Evolutionary conservation across 306 rosid genomes (phyloP), one percentile per base, ranked within the genome.

Genomic region (Acacia melanoxylon): DNA sequence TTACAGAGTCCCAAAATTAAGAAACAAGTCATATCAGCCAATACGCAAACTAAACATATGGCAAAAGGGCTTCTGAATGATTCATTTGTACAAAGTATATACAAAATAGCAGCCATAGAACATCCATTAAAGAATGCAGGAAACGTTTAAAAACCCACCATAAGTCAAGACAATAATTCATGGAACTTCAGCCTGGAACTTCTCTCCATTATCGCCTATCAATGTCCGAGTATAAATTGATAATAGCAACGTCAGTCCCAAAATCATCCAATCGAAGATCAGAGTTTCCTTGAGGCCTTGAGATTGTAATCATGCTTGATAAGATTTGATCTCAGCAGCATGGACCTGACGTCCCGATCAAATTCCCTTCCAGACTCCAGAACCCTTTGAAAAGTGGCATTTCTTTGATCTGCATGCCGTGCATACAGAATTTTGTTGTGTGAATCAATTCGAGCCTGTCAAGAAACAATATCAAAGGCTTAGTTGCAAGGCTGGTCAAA

Each of bases 391-490:
- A 94, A 96, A 40, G 99, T 96, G 51, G 98, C 92, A 82, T 96
- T 96, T 86, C 99, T 89, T 83, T 96, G 99, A 84, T 96, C 98
- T 0, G 99, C 99, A 84, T 96, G 99, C 45, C 97, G 89, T 40
- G 99, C 99, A 75, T 96, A 96, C 69, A 96, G 85, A 63, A 96
- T 89, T 87, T 96, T 96, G 88, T 96, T 96, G 92, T 96, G 99
- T 24, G 99, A 96, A 85, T 96, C 99, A 11, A 96, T 96, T 83
- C 95, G 92, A 82, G 99, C 99, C 99, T 96, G 95, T 94, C 82
- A 45, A 44, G 67, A 51, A 66, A 65, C 45, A 68, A 82, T 16
- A 67, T n/a, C 65, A 12, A 58, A 7, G 10, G 25, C 46, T 35
- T 24, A 16, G n/a, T 31, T 61, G 51, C 71, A 1, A 31, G 62